These are phyloP conservation scores for Mycena sp. DNA, from an alignment of 1,284 basidiomycete genomes.

Conservation along the genomic window DNA sequence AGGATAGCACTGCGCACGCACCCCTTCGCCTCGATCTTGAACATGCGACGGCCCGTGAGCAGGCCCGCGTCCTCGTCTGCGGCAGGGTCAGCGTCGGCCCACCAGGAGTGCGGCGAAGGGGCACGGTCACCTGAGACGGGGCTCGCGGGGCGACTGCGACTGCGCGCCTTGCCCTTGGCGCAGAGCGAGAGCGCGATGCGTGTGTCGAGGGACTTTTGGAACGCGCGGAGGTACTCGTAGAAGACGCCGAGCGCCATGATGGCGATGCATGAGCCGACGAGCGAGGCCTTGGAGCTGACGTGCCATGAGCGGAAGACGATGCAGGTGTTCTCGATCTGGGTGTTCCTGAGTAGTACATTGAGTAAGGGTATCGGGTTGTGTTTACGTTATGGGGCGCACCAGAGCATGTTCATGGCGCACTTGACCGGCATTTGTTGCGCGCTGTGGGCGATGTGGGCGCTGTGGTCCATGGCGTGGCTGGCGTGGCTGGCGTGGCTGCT, in stretches of 20 bases:
- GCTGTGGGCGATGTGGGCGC: slow-evolving; percentile 21
- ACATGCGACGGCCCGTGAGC: slow-evolving; percentile 56
- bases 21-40: slow-evolving; percentile 49
- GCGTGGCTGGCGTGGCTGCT: no score
- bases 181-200: slow-evolving; percentile 59
- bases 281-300: slow-evolving; percentile 62
- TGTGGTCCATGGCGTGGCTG: not conserved
- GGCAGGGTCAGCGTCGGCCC: slow-evolving; percentile 39
- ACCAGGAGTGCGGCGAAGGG: slow-evolving; percentile 27
- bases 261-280: slow-evolving; percentile 68
- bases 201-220: slow-evolving; percentile 65
- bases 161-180: slow-evolving; percentile 52
- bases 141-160: slow-evolving; percentile 50
- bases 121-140: slow-evolving; percentile 39
- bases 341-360: slow-evolving; percentile 61
- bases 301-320: slow-evolving; percentile 81
- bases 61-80: slow-evolving; percentile 63
- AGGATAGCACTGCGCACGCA: slow-evolving; percentile 41
- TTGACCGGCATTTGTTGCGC: slow-evolving; percentile 48
- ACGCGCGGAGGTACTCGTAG: slow-evolving; percentile 78
- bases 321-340: slow-evolving; percentile 77
- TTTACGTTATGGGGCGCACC: slow-evolving; percentile 41
- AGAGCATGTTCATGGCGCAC: slow-evolving; percentile 79
- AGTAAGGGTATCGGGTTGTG: slow-evolving; percentile 2
- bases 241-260: slow-evolving; percentile 73